phyloP scores from a whole-genome alignment of 2,329 filamentous ascomycete species.

The Eutypella sp. region DNA sequence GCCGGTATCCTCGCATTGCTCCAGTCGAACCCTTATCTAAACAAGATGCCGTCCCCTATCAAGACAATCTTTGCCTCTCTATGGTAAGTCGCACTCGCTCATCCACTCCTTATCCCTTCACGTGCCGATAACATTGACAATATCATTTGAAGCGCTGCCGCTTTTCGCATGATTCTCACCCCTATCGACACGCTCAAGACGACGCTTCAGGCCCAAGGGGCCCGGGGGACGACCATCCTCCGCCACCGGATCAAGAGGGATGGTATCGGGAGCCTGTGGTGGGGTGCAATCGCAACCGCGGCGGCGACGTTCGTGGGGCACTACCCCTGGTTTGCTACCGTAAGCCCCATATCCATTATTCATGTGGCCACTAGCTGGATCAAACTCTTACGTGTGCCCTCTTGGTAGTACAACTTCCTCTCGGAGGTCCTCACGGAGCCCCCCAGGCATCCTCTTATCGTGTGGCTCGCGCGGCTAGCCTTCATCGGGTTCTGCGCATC shows the following conservation, averaged over 20 bases:
- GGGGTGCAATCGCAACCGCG: slow-evolving; percentile 44
- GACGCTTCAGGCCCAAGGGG: slow-evolving; percentile 42
- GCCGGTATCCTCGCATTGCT: slow-evolving; percentile 44
- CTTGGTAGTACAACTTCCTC: slow-evolving; percentile 38
- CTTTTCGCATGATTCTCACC: slow-evolving; percentile 42
- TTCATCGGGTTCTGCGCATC: slow-evolving; percentile 41
- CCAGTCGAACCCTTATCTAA: slow-evolving; percentile 41
- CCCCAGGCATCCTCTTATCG: slow-evolving; percentile 31
- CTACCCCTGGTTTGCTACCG: slow-evolving; percentile 46
- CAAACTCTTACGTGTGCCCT: neutral
- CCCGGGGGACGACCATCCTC: slow-evolving; percentile 36
- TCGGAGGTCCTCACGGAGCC: slow-evolving; percentile 35
- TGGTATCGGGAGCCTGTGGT: slow-evolving; percentile 43
- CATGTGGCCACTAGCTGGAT: too few relatives aligned
- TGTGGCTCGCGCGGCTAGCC: slow-evolving; percentile 40
- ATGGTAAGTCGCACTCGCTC: slow-evolving; percentile 29
- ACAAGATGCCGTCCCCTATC: slow-evolving; percentile 35
- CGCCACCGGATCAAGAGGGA: slow-evolving; percentile 39
- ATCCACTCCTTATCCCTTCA: too few relatives aligned
- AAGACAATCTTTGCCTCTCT: slow-evolving; percentile 44
- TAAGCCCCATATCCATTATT: slow-evolving; percentile 13
- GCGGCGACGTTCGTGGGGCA: slow-evolving; percentile 45
- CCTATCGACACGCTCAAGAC: slow-evolving; percentile 47
- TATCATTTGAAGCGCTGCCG: slow-evolving; percentile 33
- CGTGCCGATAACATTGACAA: too few relatives aligned